Percentiles rank a stretch among this genome's conserved stretches.
Evolutionary conservation across 331 rosid genomes (phyloP).

Genomic region (Erythrophleum ivorense): DNA sequence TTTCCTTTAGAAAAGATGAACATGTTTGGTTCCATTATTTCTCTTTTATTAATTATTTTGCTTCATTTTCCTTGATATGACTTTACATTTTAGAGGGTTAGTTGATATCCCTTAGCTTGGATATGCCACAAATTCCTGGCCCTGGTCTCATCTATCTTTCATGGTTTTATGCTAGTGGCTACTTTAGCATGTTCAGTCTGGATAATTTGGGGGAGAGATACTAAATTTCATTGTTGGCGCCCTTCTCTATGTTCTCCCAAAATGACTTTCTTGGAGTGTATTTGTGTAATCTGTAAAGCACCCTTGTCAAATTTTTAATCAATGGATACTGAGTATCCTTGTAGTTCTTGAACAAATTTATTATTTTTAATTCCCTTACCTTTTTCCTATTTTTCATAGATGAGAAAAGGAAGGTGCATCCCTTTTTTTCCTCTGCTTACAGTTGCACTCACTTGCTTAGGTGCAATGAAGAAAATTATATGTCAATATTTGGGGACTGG

Average conservation of each 20-base stretch:
- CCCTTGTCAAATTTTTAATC: neutral
- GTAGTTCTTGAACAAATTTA: neutral
- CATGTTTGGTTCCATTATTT: neutral
- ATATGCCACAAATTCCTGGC: neutral
- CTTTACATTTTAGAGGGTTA: neutral
- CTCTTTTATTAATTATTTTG: constrained; percentile 16
- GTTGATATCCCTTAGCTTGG: neutral
- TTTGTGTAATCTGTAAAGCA: neutral
- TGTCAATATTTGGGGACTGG: neutral
- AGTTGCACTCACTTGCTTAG: neutral
- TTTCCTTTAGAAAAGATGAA: neutral
- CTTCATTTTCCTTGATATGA: constrained; percentile 11
- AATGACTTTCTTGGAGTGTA: neutral
- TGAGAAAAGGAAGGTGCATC: neutral
- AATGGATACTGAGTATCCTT: neutral
- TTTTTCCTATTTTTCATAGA: neutral
- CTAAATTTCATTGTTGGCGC: neutral
- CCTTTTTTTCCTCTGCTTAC: neutral
- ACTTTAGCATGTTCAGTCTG: neutral
- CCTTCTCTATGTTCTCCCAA: neutral
- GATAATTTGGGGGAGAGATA: neutral
- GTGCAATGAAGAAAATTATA: neutral
- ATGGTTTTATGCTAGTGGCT: neutral
- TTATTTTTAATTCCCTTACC: neutral
- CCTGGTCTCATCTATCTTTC: neutral